Conservation (phyloP, 768 basidiomycete genomes). For the Lentinula detonsa region DNA sequence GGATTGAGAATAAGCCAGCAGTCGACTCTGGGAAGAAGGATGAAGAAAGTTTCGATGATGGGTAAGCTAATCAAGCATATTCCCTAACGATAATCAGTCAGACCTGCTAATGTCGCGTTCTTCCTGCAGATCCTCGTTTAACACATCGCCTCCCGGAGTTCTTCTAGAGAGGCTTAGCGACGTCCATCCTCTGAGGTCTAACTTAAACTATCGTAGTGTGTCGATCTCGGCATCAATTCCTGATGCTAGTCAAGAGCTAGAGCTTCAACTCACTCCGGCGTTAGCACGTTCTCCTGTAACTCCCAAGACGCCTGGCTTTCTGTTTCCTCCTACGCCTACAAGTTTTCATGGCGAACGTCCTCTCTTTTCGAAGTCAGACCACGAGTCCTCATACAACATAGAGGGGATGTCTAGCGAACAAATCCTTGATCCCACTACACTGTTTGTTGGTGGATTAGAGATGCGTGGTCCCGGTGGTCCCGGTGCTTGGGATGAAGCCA, state of each 20-base stretch:
- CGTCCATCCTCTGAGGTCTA: neutral
- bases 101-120: neutral
- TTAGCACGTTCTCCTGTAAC: constrained; percentile 44
- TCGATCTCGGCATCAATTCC: constrained; percentile 6
- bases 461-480: constrained; percentile 54
- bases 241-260: constrained; percentile 14
- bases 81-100: neutral
- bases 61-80: neutral
- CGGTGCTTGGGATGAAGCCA: constrained; percentile 64
- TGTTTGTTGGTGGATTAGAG: constrained; percentile 76
- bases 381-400: neutral
- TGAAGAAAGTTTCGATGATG: constrained; percentile 2
- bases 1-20: constrained; percentile 13
- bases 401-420: constrained; percentile 18
- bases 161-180: neutral
- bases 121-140: neutral
- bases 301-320: constrained; percentile 41
- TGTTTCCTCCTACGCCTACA: constrained; percentile 45
- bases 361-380: neutral
- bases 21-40: constrained; percentile 2
- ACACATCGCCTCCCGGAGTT: neutral
- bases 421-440: constrained; percentile 57
- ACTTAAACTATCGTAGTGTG: neutral
- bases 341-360: constrained; percentile 24
- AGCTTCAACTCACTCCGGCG: constrained; percentile 37